Conservation (phyloP, 75 land plant species). For the Picea glauca region DNA sequence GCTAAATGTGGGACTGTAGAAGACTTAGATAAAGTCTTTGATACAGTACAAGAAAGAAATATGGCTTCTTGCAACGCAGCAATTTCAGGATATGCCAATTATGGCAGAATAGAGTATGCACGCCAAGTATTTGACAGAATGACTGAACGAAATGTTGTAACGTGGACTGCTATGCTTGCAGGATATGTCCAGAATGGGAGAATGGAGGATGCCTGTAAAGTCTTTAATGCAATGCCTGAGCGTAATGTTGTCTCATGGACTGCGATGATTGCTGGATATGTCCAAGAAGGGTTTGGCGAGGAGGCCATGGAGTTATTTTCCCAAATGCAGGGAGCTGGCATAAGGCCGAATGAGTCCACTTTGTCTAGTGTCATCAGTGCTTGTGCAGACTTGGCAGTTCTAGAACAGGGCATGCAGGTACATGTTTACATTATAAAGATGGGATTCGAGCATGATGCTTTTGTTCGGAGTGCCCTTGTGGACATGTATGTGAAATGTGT, state of each 20-base stretch:
- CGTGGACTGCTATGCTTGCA: too few relatives aligned
- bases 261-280: too few relatives aligned
- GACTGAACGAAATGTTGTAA: too few relatives aligned
- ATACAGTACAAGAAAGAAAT: not conserved
- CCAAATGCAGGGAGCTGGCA: conserved; percentile 6
- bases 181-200: too few relatives aligned
- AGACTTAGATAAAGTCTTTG: conserved; percentile 4
- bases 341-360: conserved; percentile 11
- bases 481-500: conserved; percentile 16
- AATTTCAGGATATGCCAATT: conserved; percentile 3
- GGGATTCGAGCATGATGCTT: conserved; percentile 2
- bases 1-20: not conserved
- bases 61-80: conserved; percentile 2
- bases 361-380: conserved; percentile 9
- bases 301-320: not conserved
- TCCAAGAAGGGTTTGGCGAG: not conserved
- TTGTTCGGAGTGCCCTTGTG: conserved; percentile 11
- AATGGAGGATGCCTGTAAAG: too few relatives aligned
- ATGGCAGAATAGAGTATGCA: too few relatives aligned
- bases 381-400: conserved; percentile 2
- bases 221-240: too few relatives aligned
- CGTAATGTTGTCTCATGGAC: too few relatives aligned
- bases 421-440: not conserved
- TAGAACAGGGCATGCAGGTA: conserved; percentile 5
- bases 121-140: too few relatives aligned